phyloP scores from a whole-genome alignment of 371 early-diverging fungal genomes.

The Nematocida ausubeli region DNA sequence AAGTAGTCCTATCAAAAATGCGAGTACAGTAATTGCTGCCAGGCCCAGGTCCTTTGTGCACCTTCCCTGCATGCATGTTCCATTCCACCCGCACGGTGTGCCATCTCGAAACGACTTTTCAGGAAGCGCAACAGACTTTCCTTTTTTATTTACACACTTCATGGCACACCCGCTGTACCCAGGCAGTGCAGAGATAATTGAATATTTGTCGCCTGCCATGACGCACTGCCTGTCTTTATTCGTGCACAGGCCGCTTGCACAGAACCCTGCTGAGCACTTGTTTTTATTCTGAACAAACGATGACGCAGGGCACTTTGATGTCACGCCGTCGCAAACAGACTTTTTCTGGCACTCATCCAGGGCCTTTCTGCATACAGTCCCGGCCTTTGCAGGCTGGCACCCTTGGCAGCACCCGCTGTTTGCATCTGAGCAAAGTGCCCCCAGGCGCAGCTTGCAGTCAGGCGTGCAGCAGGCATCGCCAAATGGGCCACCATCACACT shows the following conservation, averaged over 20 bases:
- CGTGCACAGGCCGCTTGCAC: conserved; percentile 47
- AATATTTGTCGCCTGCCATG: conserved; percentile 21
- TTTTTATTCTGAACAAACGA: conserved; percentile 8
- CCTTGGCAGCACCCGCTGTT: conserved; percentile 50
- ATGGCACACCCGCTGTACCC: conserved; percentile 44
- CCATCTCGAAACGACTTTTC: conserved; percentile 33
- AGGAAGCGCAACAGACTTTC: conserved; percentile 1
- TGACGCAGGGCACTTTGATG: conserved; percentile 4
- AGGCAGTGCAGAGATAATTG: conserved; percentile 27
- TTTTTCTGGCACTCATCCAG: conserved; percentile 43
- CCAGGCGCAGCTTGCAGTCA: conserved; percentile 38
- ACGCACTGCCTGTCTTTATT: conserved; percentile 42
- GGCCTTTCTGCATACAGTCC: conserved; percentile 25
- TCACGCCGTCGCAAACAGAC: conserved; percentile 37
- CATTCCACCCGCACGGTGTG: conserved; percentile 54
- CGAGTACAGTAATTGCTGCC: conserved; percentile 23
- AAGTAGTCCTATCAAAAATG: conserved; percentile 21
- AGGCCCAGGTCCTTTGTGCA: conserved; percentile 38
- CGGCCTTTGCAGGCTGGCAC: conserved; percentile 28
- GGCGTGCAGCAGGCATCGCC: conserved; percentile 54
- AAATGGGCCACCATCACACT: conserved; percentile 56
- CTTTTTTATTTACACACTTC: conserved; percentile 47
- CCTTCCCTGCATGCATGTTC: conserved; percentile 30
- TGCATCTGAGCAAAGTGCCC: conserved; percentile 38
- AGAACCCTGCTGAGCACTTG: conserved; percentile 39